Conservation (phyloP, 768 basidiomycete species). For the Pleurotus cornucopiae region DNA sequence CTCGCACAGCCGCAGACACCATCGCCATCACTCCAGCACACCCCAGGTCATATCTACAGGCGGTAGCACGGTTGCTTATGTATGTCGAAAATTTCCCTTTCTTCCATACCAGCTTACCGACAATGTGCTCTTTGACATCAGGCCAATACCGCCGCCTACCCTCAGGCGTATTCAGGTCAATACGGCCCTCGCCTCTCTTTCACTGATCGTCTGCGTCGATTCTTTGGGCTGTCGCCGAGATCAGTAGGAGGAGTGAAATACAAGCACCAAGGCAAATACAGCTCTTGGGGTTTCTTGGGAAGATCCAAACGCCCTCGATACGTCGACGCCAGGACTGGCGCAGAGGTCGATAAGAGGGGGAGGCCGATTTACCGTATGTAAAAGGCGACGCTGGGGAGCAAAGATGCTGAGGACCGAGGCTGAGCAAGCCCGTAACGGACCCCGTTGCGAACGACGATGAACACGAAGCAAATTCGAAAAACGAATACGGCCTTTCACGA, state of each 20-base stretch:
- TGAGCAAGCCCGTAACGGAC: not conserved
- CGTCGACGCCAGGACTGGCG: constrained; percentile 44
- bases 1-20: constrained; percentile 7
- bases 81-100: not conserved
- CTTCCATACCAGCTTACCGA: no score
- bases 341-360: constrained; percentile 53
- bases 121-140: not conserved
- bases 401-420: not conserved
- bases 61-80: not conserved
- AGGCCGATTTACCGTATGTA: constrained; percentile 47
- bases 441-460: not conserved
- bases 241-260: constrained; percentile 21
- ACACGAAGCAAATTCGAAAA: no score
- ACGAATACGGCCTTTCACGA: no score
- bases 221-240: constrained; percentile 46
- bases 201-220: constrained; percentile 45
- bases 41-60: constrained; percentile 1
- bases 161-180: constrained; percentile 13
- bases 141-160: not conserved
- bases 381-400: constrained; percentile 4
- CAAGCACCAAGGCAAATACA: constrained; percentile 38
- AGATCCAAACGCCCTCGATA: constrained; percentile 45
- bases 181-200: constrained; percentile 28
- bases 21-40: constrained; percentile 5
- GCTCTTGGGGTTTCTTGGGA: constrained; percentile 55